A percentile compares a stretch with the other conserved stretches of the same genome.
Evolutionary conservation across 2,329 filamentous ascomycete genomes (phyloP).

Genomic region (Pseudogymnoascus sp.): DNA sequence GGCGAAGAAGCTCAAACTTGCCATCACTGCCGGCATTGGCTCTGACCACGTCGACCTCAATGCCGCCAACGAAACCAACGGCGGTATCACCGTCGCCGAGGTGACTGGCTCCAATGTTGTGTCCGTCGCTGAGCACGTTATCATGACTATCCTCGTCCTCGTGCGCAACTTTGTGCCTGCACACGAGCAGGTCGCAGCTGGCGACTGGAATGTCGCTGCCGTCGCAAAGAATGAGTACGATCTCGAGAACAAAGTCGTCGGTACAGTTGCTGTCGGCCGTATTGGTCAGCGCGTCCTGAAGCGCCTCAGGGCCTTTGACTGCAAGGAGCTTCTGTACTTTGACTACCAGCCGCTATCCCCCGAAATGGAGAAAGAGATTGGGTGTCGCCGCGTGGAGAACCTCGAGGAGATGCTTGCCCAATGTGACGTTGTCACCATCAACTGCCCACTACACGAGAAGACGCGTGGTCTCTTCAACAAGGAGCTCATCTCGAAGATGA

Average conservation of each 20-base stretch:
- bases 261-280: conserved; percentile 92
- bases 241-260: conserved; percentile 93
- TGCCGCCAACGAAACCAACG: conserved; percentile 96
- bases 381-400: conserved; percentile 76
- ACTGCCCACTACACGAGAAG: conserved; percentile 98
- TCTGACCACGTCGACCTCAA: conserved; percentile 97
- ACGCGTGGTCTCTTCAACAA: conserved; percentile 96
- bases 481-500: conserved; percentile 98
- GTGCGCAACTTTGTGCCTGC: conserved; percentile 98
- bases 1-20: conserved; percentile 98
- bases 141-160: conserved; percentile 96
- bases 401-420: conserved; percentile 91
- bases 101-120: conserved; percentile 98
- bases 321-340: conserved; percentile 98
- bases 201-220: conserved; percentile 91
- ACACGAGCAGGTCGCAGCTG: conserved; percentile 81
- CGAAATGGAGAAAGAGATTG: conserved; percentile 91
- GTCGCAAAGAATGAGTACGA: conserved; percentile 99
- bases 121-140: conserved; percentile 95
- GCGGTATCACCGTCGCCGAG: conserved; percentile 92
- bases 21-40: conserved; percentile 93
- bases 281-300: conserved; percentile 97
- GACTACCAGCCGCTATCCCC: conserved; percentile 91
- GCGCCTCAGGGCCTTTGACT: conserved; percentile 94
- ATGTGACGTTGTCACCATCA: conserved; percentile 98